These are phyloP conservation scores for Linderniella brevidens DNA, from an alignment of 257 asterid species.

Conservation along the genomic window DNA sequence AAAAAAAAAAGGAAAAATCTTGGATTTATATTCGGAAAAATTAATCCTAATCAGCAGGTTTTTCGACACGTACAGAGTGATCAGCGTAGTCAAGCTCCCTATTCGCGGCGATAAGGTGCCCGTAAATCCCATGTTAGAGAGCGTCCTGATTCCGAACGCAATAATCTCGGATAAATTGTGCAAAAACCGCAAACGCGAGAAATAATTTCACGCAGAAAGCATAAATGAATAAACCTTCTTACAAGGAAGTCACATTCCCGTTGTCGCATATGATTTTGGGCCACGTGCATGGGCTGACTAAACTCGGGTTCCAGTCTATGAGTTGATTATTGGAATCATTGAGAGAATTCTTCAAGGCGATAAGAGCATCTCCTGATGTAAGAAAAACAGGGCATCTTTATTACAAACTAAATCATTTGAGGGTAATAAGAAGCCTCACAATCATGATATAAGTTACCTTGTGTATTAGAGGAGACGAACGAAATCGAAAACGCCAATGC, in stretches of 20 bases:
- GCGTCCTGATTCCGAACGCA: constrained; percentile 36
- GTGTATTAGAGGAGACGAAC: constrained; percentile 38
- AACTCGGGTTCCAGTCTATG: constrained; percentile 60
- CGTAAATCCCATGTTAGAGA: constrained; percentile 79
- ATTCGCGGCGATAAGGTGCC: constrained; percentile 67
- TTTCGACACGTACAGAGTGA: constrained; percentile 50
- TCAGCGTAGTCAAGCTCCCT: constrained; percentile 44
- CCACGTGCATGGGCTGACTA: constrained; percentile 93
- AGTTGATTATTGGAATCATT: constrained; percentile 61
- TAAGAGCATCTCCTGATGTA: constrained; percentile 57
- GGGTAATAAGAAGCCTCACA: not conserved
- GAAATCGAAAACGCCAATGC: constrained; percentile 21
- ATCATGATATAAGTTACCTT: constrained; percentile 23
- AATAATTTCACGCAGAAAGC: not conserved
- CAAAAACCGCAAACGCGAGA: not conserved
- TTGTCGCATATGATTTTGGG: constrained; percentile 57
- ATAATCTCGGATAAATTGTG: not conserved
- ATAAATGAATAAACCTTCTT: constrained; percentile 16
- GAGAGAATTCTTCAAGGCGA: constrained; percentile 41
- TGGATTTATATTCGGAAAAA: not conserved
- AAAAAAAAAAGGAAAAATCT: not conserved
- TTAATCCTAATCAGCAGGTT: no score
- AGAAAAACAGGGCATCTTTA: not conserved
- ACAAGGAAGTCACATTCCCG: constrained; percentile 51
- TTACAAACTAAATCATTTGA: not conserved